Percentiles rank a stretch among this genome's conserved stretches.
Conservation (phyloP, 208 protist species). For the Trypanosoma conorhini region DNA sequence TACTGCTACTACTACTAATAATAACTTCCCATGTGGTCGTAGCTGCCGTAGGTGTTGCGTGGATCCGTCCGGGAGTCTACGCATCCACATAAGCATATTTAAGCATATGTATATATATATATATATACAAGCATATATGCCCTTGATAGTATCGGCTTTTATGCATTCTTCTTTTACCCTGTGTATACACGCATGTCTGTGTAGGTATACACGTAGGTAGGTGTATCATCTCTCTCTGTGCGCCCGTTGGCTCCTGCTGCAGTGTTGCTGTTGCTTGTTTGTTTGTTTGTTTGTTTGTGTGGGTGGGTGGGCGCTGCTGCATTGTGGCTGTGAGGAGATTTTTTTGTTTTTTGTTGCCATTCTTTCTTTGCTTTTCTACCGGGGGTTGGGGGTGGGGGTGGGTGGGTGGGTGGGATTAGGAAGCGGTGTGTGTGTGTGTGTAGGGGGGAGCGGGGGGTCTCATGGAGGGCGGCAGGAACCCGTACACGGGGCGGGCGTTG, state of each 20-base stretch:
- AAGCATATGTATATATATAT: slow-evolving; percentile 9
- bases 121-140: slow-evolving; percentile 14
- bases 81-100: slow-evolving; percentile 11
- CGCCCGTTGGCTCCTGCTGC: background rate
- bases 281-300: slow-evolving; percentile 15
- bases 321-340: background rate
- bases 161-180: background rate
- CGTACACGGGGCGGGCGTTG: slow-evolving; percentile 51
- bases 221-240: background rate
- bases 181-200: background rate
- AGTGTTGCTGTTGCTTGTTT: slow-evolving; percentile 1
- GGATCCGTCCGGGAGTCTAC: background rate
- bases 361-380: slow-evolving; percentile 10
- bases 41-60: background rate
- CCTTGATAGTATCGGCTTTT: background rate
- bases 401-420: slow-evolving; percentile 10
- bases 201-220: background rate
- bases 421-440: too few relatives aligned
- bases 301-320: background rate
- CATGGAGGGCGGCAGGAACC: slow-evolving; percentile 30
- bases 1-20: background rate
- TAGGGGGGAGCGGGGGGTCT: background rate
- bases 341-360: background rate
- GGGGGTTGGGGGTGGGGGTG: background rate
- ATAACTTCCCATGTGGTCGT: background rate